Conservation (phyloP, 129 eudicot genomes). For the Glebionis coronaria region DNA sequence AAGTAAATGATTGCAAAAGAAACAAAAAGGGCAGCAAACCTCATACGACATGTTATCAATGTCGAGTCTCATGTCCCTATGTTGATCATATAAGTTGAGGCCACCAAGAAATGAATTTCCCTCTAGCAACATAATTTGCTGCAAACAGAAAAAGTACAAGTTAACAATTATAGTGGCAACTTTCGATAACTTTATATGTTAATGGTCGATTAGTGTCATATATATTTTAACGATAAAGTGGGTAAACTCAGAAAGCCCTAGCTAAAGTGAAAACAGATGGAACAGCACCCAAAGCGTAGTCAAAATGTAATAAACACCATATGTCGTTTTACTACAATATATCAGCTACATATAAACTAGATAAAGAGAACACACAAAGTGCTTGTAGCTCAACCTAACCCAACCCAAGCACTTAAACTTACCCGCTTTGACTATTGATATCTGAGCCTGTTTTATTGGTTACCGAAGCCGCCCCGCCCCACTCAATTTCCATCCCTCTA, state of each 20-base stretch:
- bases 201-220: background rate
- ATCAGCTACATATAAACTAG: background rate
- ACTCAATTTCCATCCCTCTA: background rate
- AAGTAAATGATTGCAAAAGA: background rate
- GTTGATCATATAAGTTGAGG: slow-evolving; percentile 68
- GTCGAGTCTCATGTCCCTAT: slow-evolving; percentile 90
- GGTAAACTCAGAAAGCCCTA: background rate
- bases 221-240: background rate
- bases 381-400: background rate
- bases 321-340: background rate
- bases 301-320: background rate
- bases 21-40: slow-evolving; percentile 36
- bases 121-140: slow-evolving; percentile 46
- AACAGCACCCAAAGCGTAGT: slow-evolving; percentile 1
- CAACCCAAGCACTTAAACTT: background rate
- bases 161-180: background rate
- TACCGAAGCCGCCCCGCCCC: background rate
- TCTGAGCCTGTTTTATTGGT: background rate
- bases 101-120: slow-evolving; percentile 63
- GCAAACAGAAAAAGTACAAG: slow-evolving; percentile 17
- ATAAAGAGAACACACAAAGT: no score
- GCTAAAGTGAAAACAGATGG: background rate
- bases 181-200: background rate
- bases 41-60: slow-evolving; percentile 99
- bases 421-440: background rate